Base-by-base conservation (phyloP, 345 rosid genomes). In the Passiflora organensis region DNA sequence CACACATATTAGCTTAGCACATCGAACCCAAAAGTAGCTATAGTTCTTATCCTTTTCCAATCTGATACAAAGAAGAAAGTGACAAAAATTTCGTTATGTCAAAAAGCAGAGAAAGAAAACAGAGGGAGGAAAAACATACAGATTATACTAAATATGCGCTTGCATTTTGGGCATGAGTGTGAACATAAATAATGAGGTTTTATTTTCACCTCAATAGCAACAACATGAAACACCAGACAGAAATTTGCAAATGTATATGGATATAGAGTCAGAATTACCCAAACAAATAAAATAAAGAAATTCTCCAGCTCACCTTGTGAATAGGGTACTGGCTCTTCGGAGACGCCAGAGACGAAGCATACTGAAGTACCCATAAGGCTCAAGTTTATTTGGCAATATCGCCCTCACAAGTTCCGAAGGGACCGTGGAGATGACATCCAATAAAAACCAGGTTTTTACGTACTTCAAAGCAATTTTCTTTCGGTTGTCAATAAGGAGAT, bases 341-440 rank as follows among this genome's bases (percentile, higher is more conserved):
- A 90, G 94, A 53, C 96, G 96, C 97, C 97, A 90, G 2, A 90
- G 80, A 32, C 97, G 94, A 17, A 90, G 80, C 89, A 90, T 83
- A 57, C 77, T 83, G 41, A 87, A 79, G 38, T 80, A 75, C 0
- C 94, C 91, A 57, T 87, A 85, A 9, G 76, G 70, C 16, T 71
- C 78, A 4, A 84, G 51, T 21, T 66, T 56, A 45, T 60, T 43
- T 8, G 91, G 95, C 32, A 83, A 44, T 21, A 77, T 54, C 4
- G 46, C 54, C 19, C 63, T 64, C 32, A 76, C 79, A 34, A 64
- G 43, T 59, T 91, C 95, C 46, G 76, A 81, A n/a, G 96, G 97
- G 63, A 85, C 48, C 0, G 89, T 78, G 20, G 97, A 87, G 55
- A 87, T 66, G 22, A 85, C 69, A 43, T 91, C 97, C 1, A 85